Evolutionary conservation across 108 stramenopile species (phyloP), one percentile per base, ranked within the genome.

Genomic region (Fragilaria radians): DNA sequence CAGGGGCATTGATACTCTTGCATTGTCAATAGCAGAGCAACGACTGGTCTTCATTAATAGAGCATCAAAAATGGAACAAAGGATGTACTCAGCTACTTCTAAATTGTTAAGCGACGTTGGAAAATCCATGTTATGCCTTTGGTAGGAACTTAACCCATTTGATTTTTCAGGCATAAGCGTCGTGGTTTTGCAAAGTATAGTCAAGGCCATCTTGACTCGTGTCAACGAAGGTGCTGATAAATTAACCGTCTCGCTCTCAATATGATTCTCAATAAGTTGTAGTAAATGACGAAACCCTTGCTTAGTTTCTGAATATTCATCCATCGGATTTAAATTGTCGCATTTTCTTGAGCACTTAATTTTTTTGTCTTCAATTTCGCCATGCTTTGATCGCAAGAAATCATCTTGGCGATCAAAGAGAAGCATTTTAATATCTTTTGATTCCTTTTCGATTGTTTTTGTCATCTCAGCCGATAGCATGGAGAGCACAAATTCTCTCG

Each of bases 31-130:
- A 9, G 14, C 14, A 14, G 9, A 9, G 14, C 42, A 9, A 45
- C 14, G 9, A 14, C 42, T 14, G 14, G 9, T 45, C 14, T 9
- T 14, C 14, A 14, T 45, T 45, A 14, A 19, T 19, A 23, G 22
- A 5, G 49, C 21, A 74, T 68, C 36, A 42, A 42, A 7, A 42
- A 42, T 14, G 36, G 7, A 42, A 11, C 36, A 7, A 7, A 42
- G 14, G 36, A 42, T 14, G 14, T 11, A 42, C 14, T 42, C 36
- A 42, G 36, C 36, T 14, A 14, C 7, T 14, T 42, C 36, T 14
- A 11, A 11, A 42, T 42, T 14, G 14, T 42, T 14, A 14, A 42
- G 36, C 11, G 14, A 7, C 7, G 36, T 42, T 14, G 11, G 14
- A 42, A 7, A 7, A 14, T 14, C 36, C 36, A 42, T 42, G 36